These are phyloP conservation scores for Rhizomucor pusillus DNA, from an alignment of 371 early-diverging fungal genomes.

Conservation along the genomic window DNA sequence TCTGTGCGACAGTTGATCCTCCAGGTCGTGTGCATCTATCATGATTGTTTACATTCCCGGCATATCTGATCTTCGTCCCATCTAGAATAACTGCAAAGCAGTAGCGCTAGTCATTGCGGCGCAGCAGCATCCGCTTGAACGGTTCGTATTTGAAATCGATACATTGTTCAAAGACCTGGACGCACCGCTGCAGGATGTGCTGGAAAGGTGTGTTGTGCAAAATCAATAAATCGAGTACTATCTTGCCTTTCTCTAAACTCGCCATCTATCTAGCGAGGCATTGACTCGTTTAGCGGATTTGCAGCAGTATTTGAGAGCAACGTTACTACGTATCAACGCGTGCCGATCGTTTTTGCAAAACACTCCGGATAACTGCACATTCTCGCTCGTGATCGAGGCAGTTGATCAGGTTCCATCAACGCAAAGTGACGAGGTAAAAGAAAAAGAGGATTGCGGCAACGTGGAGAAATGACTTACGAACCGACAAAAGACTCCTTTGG, in stretches of 20 bases:
- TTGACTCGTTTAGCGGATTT: constrained; percentile 29
- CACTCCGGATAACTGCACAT: constrained; percentile 26
- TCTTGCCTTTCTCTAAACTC: not conserved
- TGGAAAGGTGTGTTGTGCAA: too few relatives aligned
- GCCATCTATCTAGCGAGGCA: constrained; percentile 12
- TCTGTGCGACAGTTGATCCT: constrained; percentile 39
- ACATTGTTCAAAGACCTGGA: constrained; percentile 14
- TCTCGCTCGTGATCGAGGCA: constrained; percentile 41
- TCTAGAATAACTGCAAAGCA: constrained; percentile 34
- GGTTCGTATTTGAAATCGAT: constrained; percentile 53
- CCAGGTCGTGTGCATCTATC: constrained; percentile 28
- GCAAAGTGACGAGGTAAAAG: constrained; percentile 7
- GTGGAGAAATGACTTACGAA: not conserved
- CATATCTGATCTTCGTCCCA: not conserved
- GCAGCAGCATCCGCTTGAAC: constrained; percentile 31
- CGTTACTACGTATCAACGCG: constrained; percentile 36
- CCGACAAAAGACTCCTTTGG: constrained; percentile 4
- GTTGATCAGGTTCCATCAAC: constrained; percentile 14
- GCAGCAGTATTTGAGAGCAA: constrained; percentile 41
- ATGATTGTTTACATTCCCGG: not conserved
- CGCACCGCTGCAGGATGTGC: constrained; percentile 6
- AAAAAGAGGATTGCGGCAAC: not conserved
- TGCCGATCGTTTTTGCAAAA: constrained; percentile 11
- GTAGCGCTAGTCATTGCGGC: constrained; percentile 36
- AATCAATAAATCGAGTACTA: too few relatives aligned